Evolutionary conservation across 768 basidiomycete species (phyloP), one percentile per base, ranked within the genome.

Genomic region (Pluteus cervinus): DNA sequence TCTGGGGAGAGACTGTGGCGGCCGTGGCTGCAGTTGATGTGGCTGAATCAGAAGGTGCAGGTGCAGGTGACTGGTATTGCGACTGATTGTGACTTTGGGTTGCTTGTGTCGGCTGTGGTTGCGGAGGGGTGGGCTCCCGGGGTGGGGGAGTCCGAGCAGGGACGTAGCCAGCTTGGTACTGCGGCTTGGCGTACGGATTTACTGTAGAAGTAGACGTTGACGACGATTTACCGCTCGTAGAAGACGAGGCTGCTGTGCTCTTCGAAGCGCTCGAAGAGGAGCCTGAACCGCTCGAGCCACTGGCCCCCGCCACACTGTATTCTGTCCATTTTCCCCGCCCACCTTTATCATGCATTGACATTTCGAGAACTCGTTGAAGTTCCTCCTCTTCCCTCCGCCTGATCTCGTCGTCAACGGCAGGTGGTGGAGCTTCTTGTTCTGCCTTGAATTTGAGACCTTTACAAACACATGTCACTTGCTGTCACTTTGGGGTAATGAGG

Each of bases 311-410:
- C 3, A 54, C 34, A 17, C 57, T 60, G 47, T 75, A 74, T 6
- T 62, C 54, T 1, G 65, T 44, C 72, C 80, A 81, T 23, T 71
- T 65, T 4, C 54, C 49, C 33, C 88, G 71, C 1, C 91, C 92
- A 8, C 92, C 92, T 45, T 82, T 85, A 55, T 97, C 92, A 38
- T 82, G 79, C 64, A 91, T 82, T n/a, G 86, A 89, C 64, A 96
- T 80, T 53, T 94, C 92, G 18, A 98, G 68, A 0, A 83, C 94
- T 4, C 91, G 79, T 52, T 91, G 87, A 2, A 98, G 78, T 48
- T 98, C 94, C 52, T 94, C 94, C 51, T 97, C 94, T 54, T 98
- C 94, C 42, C 76, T 75, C 9, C 88, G 69, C 9, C 86, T 75
- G 29, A 78, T 75, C 9, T 87, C 88, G 43, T 90, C 89, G 44